These are phyloP conservation scores for Ulmus americana DNA, from an alignment of 331 rosid species.

Conservation along the genomic window DNA sequence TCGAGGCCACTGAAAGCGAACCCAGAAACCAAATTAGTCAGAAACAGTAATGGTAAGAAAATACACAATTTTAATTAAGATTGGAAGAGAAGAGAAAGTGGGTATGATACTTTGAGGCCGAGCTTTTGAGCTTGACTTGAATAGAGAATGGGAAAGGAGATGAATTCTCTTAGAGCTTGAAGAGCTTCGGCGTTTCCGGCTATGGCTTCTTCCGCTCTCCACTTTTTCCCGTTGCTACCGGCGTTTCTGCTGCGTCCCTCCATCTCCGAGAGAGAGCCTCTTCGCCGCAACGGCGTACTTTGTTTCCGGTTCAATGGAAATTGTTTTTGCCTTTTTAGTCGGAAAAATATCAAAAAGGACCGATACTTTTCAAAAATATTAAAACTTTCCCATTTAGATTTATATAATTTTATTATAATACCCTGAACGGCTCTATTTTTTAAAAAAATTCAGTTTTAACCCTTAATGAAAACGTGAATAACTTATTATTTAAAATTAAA, in stretches of 20 bases:
- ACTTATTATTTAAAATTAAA: too few relatives aligned
- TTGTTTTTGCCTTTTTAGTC: too few relatives aligned
- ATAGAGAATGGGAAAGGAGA: constrained; percentile 54
- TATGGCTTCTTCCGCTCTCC: constrained; percentile 70
- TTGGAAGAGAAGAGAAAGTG: neutral
- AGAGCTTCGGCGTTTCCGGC: constrained; percentile 72
- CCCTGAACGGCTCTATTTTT: too few relatives aligned
- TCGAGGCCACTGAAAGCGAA: constrained; percentile 60
- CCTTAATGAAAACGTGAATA: too few relatives aligned
- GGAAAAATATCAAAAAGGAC: too few relatives aligned
- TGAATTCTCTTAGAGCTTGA: constrained; percentile 65
- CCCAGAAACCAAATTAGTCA: constrained; percentile 11
- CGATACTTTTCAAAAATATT: too few relatives aligned
- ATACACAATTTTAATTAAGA: neutral
- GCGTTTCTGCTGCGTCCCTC: constrained; percentile 25
- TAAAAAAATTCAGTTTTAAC: too few relatives aligned
- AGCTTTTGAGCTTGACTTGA: constrained; percentile 43
- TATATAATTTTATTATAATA: too few relatives aligned
- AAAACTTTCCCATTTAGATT: too few relatives aligned
- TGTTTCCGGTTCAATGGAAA: too few relatives aligned
- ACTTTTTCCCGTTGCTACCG: constrained; percentile 6
- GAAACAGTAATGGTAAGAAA: neutral
- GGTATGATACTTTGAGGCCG: constrained; percentile 54
- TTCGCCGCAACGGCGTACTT: too few relatives aligned
- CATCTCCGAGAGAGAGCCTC: constrained; percentile 21